Percentiles rank a stretch among this genome's conserved stretches.
These are phyloP conservation scores for Bromus sterilis DNA, from an alignment of 176 grass and related monocot genomes.

Conservation along the genomic window DNA sequence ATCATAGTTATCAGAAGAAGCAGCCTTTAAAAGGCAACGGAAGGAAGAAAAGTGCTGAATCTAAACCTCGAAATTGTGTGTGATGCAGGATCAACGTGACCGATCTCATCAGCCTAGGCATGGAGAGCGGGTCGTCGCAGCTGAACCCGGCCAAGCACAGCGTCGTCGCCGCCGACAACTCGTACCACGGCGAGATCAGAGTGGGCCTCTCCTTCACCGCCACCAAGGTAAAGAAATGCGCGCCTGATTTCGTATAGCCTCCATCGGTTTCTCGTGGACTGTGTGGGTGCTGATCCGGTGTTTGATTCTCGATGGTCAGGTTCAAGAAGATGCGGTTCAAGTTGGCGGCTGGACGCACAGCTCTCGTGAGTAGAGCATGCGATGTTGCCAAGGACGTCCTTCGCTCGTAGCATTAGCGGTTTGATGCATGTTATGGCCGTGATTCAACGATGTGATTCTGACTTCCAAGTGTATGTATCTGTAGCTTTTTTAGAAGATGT, in stretches of 20 bases:
- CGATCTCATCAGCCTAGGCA: constrained; percentile 48
- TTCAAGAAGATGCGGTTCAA: background rate
- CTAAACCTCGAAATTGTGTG: background rate
- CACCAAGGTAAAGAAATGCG: constrained; percentile 18
- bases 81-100: constrained; percentile 56
- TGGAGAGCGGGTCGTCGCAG: constrained; percentile 44
- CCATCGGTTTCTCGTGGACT: background rate
- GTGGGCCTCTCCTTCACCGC: constrained; percentile 51
- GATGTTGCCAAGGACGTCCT: too few species aligned
- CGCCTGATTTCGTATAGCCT: background rate
- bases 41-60: background rate
- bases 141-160: constrained; percentile 43
- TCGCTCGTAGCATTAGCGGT: background rate
- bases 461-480: background rate
- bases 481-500: background rate
- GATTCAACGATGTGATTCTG: background rate
- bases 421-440: background rate
- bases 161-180: constrained; percentile 45
- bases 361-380: background rate
- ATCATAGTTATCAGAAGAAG: too few species aligned
- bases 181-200: constrained; percentile 62
- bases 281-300: background rate
- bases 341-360: constrained; percentile 29
- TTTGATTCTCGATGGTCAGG: background rate
- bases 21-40: background rate